A percentile compares a stretch with the other conserved stretches of the same genome.
Conservation (phyloP, 2,329 filamentous ascomycete species). For the Rugonectria rugulosa region DNA sequence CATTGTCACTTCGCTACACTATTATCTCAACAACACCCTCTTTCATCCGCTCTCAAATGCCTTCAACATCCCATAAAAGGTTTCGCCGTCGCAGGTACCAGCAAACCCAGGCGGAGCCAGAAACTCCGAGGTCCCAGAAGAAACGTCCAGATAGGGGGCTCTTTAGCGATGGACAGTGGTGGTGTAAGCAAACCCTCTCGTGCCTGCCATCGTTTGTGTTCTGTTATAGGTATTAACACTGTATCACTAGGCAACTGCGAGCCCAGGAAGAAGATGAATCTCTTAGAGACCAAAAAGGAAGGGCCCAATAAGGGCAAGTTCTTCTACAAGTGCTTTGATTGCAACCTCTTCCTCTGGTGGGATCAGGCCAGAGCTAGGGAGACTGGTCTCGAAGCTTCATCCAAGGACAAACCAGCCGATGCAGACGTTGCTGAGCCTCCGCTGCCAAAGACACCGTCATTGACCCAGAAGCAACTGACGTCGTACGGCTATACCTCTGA, state of each 20-base stretch:
- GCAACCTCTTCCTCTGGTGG: constrained; percentile 56
- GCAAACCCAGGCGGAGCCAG: constrained; percentile 15
- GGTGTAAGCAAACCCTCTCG: constrained; percentile 40
- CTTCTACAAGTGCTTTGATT: constrained; percentile 54
- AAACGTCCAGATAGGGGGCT: constrained; percentile 43
- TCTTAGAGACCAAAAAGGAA: constrained; percentile 48
- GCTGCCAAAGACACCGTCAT: constrained; percentile 36
- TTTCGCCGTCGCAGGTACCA: constrained; percentile 3
- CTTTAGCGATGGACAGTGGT: constrained; percentile 46
- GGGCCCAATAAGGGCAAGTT: constrained; percentile 49
- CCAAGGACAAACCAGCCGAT: background rate
- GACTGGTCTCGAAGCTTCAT: constrained; percentile 25
- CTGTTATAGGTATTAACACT: background rate
- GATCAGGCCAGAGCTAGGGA: constrained; percentile 47
- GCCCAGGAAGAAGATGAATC: constrained; percentile 47
- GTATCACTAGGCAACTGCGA: constrained; percentile 50
- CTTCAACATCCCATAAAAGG: constrained; percentile 2
- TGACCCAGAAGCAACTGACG: constrained; percentile 41
- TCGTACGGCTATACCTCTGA: constrained; percentile 40
- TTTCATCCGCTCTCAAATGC: background rate
- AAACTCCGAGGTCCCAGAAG: constrained; percentile 39
- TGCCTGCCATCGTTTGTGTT: background rate
- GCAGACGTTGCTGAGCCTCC: constrained; percentile 21
- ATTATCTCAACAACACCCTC: background rate
- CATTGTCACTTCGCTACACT: background rate